Conservation (phyloP, 495 filamentous ascomycete genomes). For the Pseudevernia furfuracea region DNA sequence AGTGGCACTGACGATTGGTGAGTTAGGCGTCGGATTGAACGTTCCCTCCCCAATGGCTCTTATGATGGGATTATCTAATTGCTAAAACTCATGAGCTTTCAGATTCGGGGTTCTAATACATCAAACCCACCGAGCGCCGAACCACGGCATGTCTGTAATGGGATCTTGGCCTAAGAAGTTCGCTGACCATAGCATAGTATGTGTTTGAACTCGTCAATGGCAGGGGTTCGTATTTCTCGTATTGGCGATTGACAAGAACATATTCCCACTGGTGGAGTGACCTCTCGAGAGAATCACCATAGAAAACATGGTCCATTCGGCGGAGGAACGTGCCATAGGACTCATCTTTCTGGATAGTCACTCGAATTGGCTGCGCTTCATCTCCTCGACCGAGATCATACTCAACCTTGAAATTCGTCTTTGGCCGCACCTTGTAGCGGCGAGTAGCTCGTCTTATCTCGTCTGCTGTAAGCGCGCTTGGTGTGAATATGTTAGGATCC, state of each 20-base stretch:
- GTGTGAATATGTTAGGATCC: neutral
- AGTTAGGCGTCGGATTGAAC: neutral
- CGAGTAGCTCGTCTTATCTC: neutral
- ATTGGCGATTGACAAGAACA: neutral
- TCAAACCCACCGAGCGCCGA: neutral
- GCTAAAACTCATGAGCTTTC: neutral
- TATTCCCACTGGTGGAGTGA: neutral
- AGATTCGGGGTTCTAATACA: neutral
- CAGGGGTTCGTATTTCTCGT: neutral
- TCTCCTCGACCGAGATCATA: neutral
- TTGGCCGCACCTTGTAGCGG: neutral
- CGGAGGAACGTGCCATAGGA: neutral
- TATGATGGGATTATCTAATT: neutral
- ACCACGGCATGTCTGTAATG: neutral
- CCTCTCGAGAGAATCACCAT: neutral
- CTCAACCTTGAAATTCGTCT: neutral
- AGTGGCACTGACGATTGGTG: neutral
- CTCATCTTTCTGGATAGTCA: neutral
- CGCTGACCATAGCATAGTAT: constrained; percentile 4
- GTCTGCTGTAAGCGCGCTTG: neutral
- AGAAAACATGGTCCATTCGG: neutral
- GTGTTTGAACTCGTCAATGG: neutral
- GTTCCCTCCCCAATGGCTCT: neutral
- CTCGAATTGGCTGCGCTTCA: neutral
- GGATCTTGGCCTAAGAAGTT: neutral